Percentiles rank a stretch among this genome's conserved stretches.
Conservation (phyloP, 495 filamentous ascomycete genomes). For the Aspergillus bridgeri region DNA sequence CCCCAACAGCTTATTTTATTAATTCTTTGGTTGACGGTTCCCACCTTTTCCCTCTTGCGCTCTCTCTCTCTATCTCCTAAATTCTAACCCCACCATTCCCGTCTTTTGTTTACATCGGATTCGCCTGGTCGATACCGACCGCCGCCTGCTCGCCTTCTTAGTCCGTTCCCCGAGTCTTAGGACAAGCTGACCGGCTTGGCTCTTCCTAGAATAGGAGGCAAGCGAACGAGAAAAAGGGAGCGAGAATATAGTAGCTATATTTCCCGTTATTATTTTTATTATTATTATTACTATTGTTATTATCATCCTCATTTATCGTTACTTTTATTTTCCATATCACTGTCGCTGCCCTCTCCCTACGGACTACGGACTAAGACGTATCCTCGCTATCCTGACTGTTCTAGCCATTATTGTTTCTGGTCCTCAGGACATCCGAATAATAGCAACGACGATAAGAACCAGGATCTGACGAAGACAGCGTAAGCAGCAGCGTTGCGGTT, state of each 20-base stretch:
- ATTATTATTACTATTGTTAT: background rate
- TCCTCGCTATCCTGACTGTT: background rate
- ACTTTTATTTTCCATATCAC: background rate
- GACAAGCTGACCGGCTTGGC: background rate
- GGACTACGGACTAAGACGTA: background rate
- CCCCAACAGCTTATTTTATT: constrained; percentile 11
- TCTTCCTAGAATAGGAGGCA: background rate
- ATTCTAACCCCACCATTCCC: background rate
- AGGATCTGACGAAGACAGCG: constrained; percentile 10
- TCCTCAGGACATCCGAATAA: background rate
- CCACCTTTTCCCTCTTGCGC: background rate
- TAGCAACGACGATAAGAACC: background rate
- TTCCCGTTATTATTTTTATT: too few species aligned
- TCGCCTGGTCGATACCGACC: background rate
- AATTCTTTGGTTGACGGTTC: constrained; percentile 3
- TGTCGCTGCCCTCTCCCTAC: background rate
- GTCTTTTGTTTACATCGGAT: background rate
- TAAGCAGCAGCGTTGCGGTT: constrained; percentile 16
- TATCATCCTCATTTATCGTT: background rate
- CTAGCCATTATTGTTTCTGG: background rate
- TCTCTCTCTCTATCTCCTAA: background rate
- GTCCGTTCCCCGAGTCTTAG: background rate
- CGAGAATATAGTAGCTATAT: background rate
- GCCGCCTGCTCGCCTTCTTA: background rate
- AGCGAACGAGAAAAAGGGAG: background rate